Percentiles rank a stretch among this genome's conserved stretches.
These are phyloP conservation scores for Aspergillus pseudoterreus DNA, from an alignment of 2,329 filamentous ascomycete species.

Conservation along the genomic window DNA sequence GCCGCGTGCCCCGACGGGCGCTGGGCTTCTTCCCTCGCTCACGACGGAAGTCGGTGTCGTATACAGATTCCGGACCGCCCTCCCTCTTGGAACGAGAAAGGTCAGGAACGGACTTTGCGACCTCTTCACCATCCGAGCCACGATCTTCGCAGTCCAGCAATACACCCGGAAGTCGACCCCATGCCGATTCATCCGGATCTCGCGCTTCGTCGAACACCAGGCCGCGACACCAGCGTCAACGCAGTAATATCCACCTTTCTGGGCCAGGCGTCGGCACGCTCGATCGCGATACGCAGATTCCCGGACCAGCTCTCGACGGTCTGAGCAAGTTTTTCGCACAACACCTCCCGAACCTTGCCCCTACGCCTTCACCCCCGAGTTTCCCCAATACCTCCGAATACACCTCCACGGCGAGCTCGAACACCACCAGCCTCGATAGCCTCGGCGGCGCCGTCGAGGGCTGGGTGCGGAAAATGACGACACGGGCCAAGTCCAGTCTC, in stretches of 20 bases:
- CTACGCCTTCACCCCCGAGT: constrained; percentile 59
- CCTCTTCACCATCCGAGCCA: constrained; percentile 24
- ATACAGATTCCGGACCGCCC: constrained; percentile 56
- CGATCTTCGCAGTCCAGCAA: constrained; percentile 22
- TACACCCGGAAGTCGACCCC: constrained; percentile 25
- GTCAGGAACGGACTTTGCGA: constrained; percentile 27
- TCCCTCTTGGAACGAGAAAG: constrained; percentile 27
- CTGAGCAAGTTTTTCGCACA: constrained; percentile 81
- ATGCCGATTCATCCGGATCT: constrained; percentile 23
- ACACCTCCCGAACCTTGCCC: constrained; percentile 74
- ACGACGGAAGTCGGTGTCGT: constrained; percentile 71
- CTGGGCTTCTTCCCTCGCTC: constrained; percentile 91
- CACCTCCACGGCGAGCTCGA: constrained; percentile 28
- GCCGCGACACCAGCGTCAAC: constrained; percentile 39
- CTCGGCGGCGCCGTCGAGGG: constrained; percentile 84
- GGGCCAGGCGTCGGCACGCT: constrained; percentile 87
- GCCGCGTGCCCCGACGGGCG: constrained; percentile 71
- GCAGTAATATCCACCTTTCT: constrained; percentile 59
- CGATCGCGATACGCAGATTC: constrained; percentile 47
- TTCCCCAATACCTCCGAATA: constrained; percentile 35
- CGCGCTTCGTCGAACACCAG: constrained; percentile 19
- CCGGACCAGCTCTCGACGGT: constrained; percentile 76
- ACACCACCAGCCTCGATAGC: constrained; percentile 62
- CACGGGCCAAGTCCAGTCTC: constrained; percentile 37
- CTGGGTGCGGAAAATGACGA: constrained; percentile 80